Percentiles rank a stretch among this genome's conserved stretches.
Conservation (phyloP, 78 protist species). For the Guillardia theta region DNA sequence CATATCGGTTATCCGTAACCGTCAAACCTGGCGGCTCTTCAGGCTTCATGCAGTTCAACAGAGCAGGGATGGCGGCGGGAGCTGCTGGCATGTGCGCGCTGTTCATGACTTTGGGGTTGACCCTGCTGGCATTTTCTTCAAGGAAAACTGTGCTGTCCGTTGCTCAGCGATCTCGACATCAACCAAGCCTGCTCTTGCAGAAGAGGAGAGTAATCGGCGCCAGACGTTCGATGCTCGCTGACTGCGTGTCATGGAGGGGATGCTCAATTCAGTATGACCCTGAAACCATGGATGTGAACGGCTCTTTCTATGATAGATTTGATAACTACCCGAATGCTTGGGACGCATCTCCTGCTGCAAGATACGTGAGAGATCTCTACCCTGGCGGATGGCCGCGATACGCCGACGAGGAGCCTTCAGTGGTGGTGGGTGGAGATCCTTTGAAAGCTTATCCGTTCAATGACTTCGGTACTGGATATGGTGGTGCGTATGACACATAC, state of each 20-base stretch:
- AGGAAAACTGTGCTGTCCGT: not conserved
- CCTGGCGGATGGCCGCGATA: not conserved
- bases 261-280: not conserved
- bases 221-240: not conserved
- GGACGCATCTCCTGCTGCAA: not conserved
- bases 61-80: no score
- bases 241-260: constrained; percentile 10
- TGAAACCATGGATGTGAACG: not conserved
- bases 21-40: no score
- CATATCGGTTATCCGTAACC: no score
- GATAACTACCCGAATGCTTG: not conserved
- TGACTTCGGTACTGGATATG: not conserved
- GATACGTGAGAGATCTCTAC: not conserved
- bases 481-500: not conserved
- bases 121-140: not conserved
- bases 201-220: not conserved
- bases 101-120: no score
- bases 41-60: no score
- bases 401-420: not conserved
- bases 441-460: not conserved
- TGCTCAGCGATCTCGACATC: not conserved
- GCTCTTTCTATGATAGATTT: not conserved
- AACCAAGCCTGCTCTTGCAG: not conserved
- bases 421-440: not conserved
- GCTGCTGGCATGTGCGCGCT: no score